Evolutionary conservation across 2,329 filamentous ascomycete genomes (phyloP), one percentile per base, ranked within the genome.

Genomic region (Colletotrichum lindemuthianum): DNA sequence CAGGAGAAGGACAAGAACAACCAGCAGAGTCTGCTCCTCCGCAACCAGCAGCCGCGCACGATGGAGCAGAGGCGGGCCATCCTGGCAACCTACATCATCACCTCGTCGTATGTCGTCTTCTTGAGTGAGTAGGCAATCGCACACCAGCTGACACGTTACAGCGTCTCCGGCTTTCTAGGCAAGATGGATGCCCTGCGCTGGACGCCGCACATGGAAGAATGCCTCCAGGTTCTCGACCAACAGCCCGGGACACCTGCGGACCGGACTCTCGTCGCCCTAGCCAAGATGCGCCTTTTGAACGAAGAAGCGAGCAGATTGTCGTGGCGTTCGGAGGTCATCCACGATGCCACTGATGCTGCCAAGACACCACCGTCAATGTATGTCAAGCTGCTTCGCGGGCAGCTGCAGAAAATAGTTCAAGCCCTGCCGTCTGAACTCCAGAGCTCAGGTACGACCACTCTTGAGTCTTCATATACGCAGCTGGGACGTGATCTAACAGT

Each of bases 141-240:
- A n/a, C 8, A 10, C 10, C n/a, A n/a, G 2, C 41, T 63, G 12
- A 63, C 60, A 36, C 33, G 6, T 32, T n/a, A 5, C 24, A 49
- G 40, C 10, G 12, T 57, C 39, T 13, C 39, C 12, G 44, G 33
- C 16, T 69, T 66, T 43, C 44, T 82, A 12, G 76, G 76, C 37
- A 77, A 77, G 33, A 72, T 79, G 51, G 80, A 85, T 50, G 69
- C 78, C 6, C 72, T 88, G 60, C 77, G 76, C 4, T 88, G 86
- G 86, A 86, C 81, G 1, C 68, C 80, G 2, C 80, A 85, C 48
- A 79, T 88, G 74, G 84, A 87, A n/a, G 84, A 87, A 43, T 84
- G 80, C 47, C 74, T 87, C 2, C 68, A 75, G 4, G 68, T 79
- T 4, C 73, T 88, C 3, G 69, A 73, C 1, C 69, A 78, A 2